Evolutionary conservation across 371 early-diverging fungal species (phyloP).

Genomic region (Haplosporangium sp.): DNA sequence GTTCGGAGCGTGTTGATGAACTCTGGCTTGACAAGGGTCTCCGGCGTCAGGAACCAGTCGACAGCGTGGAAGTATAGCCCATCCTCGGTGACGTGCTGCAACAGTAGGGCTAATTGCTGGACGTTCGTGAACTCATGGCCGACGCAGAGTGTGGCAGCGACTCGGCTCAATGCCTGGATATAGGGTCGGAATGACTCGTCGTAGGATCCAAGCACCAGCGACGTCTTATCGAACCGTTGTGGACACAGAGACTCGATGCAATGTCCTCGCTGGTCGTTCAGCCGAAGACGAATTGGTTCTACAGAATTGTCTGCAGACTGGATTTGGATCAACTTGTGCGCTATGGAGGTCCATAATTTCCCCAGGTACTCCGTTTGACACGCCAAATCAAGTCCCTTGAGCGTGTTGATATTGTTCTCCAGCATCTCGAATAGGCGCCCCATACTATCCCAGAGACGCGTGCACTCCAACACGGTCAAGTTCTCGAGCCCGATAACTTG

Average conservation of each 20-base stretch:
- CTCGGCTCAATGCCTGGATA: conserved; percentile 6
- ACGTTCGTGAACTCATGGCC: conserved; percentile 3
- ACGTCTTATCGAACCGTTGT: conserved; percentile 5
- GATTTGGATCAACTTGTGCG: conserved; percentile 7
- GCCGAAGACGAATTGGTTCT: conserved; percentile 10
- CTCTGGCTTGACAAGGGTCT: not conserved
- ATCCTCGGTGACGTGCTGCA: conserved; percentile 8
- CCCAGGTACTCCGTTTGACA: conserved; percentile 9
- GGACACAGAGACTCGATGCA: conserved; percentile 9
- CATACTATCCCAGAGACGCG: conserved; percentile 5
- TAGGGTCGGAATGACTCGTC: conserved; percentile 7
- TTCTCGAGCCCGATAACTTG: conserved; percentile 2
- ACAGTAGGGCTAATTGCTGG: conserved; percentile 4
- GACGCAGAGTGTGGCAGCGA: conserved; percentile 16
- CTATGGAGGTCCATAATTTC: conserved; percentile 4
- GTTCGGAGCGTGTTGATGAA: conserved; percentile 17
- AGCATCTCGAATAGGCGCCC: conserved; percentile 8
- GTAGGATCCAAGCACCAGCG: conserved; percentile 7
- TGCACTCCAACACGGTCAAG: not conserved
- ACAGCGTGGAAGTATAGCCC: conserved; percentile 17
- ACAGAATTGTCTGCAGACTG: not conserved
- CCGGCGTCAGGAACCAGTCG: conserved; percentile 8
- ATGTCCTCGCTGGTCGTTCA: conserved; percentile 15
- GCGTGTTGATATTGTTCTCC: conserved; percentile 13
- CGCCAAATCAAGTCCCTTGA: conserved; percentile 14